A percentile compares a stretch with the other conserved stretches of the same genome.
phyloP scores from a whole-genome alignment of 495 filamentous ascomycete species.

The Aspergillus homomorphus region DNA sequence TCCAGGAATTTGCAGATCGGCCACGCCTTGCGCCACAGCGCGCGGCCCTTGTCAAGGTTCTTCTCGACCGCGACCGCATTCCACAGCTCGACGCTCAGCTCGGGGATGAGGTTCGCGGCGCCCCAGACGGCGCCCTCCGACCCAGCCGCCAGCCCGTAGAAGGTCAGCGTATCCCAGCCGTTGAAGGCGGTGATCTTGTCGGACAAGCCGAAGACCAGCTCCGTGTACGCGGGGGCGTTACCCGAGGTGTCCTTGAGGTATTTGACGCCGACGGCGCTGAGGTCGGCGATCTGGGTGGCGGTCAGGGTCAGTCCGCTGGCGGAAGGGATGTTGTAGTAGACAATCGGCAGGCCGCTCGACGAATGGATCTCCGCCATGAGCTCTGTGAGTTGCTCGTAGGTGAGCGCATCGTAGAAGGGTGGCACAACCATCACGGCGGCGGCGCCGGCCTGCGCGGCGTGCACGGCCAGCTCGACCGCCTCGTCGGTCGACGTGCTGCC shows the following conservation, averaged over 20 bases:
- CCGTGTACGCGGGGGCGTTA: constrained; percentile 34
- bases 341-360: constrained; percentile 27
- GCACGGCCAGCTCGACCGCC: constrained; percentile 33
- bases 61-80: constrained; percentile 31
- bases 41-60: constrained; percentile 28
- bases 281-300: constrained; percentile 26
- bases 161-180: constrained; percentile 39
- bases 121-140: constrained; percentile 33
- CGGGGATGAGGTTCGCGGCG: constrained; percentile 37
- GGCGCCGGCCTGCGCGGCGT: constrained; percentile 32
- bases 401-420: constrained; percentile 38
- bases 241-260: constrained; percentile 41
- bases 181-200: constrained; percentile 36
- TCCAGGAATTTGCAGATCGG: constrained; percentile 39
- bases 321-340: constrained; percentile 38
- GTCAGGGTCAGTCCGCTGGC: constrained; percentile 27
- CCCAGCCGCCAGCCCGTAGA: constrained; percentile 35
- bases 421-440: constrained; percentile 38
- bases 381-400: constrained; percentile 29
- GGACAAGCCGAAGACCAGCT: constrained; percentile 29
- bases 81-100: constrained; percentile 34
- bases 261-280: constrained; percentile 31
- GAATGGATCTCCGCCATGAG: constrained; percentile 29
- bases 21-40: constrained; percentile 34
- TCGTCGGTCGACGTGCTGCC: constrained; percentile 29